Conservation (phyloP, 139 green algal species). For the Haematococcus lacustris region DNA sequence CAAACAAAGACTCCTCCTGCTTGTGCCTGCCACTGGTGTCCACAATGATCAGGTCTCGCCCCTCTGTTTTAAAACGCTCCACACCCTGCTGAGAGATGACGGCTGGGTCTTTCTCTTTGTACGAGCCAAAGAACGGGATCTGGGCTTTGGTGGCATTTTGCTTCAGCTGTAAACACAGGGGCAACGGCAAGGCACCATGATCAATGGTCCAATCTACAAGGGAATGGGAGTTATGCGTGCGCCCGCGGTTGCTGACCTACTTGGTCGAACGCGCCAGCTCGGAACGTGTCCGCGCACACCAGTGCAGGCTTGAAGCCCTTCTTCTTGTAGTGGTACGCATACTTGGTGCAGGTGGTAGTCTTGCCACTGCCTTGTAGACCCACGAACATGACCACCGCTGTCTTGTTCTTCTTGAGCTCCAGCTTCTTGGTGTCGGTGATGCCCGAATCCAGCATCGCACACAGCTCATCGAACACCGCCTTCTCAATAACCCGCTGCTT, state of each 20-base stretch:
- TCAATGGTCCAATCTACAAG: no score
- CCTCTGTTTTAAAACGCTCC: constrained; percentile 75
- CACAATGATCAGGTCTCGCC: constrained; percentile 94
- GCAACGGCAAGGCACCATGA: no score
- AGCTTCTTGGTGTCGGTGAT: constrained; percentile 47
- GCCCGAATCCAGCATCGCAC: constrained; percentile 69
- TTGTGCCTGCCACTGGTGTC: constrained; percentile 95
- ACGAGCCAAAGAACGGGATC: constrained; percentile 85
- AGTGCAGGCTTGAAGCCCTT: constrained; percentile 96
- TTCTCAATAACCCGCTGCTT: constrained; percentile 91
- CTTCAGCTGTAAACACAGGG: constrained; percentile 89
- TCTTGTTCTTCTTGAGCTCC: constrained; percentile 79
- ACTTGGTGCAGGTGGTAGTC: constrained; percentile 98
- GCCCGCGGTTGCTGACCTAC: no score
- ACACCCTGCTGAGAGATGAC: constrained; percentile 89
- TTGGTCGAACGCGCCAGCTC: constrained; percentile 92
- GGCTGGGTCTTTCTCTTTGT: constrained; percentile 93
- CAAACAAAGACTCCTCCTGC: constrained; percentile 95
- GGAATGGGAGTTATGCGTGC: no score
- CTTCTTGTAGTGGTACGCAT: constrained; percentile 88
- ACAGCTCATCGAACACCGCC: constrained; percentile 89
- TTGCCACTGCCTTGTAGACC: constrained; percentile 87
- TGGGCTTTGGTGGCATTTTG: constrained; percentile 95
- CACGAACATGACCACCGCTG: constrained; percentile 95
- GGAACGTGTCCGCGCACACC: constrained; percentile 98